These are phyloP conservation scores for Naematelia encephala DNA, from an alignment of 768 basidiomycete species.

Conservation along the genomic window DNA sequence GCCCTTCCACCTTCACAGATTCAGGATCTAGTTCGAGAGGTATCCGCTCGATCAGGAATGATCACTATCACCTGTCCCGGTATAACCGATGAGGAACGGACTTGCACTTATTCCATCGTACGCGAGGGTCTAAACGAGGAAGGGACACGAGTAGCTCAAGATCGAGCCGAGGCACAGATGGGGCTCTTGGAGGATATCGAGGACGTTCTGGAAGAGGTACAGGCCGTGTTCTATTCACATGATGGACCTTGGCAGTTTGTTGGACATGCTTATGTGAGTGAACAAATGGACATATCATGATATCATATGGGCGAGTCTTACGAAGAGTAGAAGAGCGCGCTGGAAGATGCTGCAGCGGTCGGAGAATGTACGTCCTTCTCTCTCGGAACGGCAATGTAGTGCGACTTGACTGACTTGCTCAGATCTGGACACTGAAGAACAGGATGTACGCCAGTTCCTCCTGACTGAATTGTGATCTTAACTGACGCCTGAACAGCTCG, in stretches of 20 bases:
- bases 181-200: conserved; percentile 35
- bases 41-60: conserved; percentile 30
- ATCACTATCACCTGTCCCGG: conserved; percentile 42
- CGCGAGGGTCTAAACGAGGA: conserved; percentile 37
- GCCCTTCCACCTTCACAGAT: conserved; percentile 29
- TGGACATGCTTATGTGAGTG: conserved; percentile 46
- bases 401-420: conserved; percentile 9
- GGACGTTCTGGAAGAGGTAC: conserved; percentile 28
- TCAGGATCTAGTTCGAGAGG: conserved; percentile 19
- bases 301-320: conserved; percentile 2
- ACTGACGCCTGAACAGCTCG: conserved; percentile 21
- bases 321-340: conserved; percentile 30
- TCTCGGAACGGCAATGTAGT: background rate
- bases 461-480: background rate
- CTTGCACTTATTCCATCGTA: conserved; percentile 23
- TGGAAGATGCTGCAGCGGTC: conserved; percentile 40
- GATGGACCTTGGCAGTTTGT: conserved; percentile 48
- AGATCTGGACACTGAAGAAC: conserved; percentile 40
- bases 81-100: background rate
- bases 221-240: conserved; percentile 43
- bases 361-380: conserved; percentile 35
- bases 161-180: conserved; percentile 40
- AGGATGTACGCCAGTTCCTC: conserved; percentile 25
- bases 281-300: background rate
- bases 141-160: conserved; percentile 25